Conservation (phyloP, 73 alveolate genomes). For the Halteria grandinella region DNA sequence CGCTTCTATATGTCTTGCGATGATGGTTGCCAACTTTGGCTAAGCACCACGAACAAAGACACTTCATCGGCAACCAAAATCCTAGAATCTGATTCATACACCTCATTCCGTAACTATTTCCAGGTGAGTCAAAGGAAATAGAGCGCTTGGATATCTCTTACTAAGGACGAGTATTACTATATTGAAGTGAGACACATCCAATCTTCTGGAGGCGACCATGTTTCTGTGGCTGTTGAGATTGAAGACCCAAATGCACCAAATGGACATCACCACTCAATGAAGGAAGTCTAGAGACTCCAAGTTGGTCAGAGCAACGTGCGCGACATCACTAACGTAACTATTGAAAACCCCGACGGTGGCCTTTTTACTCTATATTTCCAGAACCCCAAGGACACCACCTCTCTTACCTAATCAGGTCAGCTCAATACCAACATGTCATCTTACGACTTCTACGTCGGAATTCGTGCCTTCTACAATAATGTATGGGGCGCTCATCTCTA, state of each 20-base stretch:
- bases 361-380: neutral
- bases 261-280: constrained; percentile 14
- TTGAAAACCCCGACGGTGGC: neutral
- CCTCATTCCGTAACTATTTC: constrained; percentile 12
- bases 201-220: constrained; percentile 8
- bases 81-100: neutral
- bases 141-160: neutral
- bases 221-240: constrained; percentile 26
- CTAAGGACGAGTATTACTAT: constrained; percentile 11
- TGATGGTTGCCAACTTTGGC: constrained; percentile 29
- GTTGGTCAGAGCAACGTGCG: neutral
- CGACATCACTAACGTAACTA: neutral
- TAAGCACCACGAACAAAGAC: constrained; percentile 7
- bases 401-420: neutral
- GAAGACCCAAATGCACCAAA: constrained; percentile 4
- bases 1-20: constrained; percentile 55
- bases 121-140: neutral
- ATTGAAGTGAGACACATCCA: constrained; percentile 11
- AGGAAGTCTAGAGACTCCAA: constrained; percentile 7
- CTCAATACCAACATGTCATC: neutral
- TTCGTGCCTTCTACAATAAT: neutral
- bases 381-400: neutral
- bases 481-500: neutral
- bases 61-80: neutral
- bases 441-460: neutral